Conservation (phyloP, 805 yeast genomes). For the Cyberlindnera euphorbiae region DNA sequence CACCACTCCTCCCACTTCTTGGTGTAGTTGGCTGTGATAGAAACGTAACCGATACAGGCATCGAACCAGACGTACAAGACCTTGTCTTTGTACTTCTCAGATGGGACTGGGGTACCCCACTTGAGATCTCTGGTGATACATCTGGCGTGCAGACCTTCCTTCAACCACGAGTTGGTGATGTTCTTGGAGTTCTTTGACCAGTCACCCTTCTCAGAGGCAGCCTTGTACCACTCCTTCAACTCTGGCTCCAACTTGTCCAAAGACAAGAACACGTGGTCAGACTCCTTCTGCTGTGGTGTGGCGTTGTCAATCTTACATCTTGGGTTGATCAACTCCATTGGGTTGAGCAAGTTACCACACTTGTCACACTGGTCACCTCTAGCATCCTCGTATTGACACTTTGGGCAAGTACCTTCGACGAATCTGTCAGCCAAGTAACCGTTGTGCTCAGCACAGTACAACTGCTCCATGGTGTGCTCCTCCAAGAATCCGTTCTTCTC, state of each 20-base stretch:
- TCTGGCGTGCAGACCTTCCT: conserved; percentile 88
- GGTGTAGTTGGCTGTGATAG: conserved; percentile 92
- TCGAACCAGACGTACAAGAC: conserved; percentile 99
- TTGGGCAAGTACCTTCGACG: conserved; percentile 97
- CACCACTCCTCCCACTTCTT: conserved; percentile 87
- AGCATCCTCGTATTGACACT: conserved; percentile 92
- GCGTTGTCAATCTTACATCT: conserved; percentile 90
- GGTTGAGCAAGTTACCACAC: conserved; percentile 86
- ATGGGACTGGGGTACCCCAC: conserved; percentile 99
- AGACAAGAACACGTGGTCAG: conserved; percentile 81
- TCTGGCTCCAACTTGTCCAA: conserved; percentile 81
- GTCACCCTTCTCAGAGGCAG: conserved; percentile 63
- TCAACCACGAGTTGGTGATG: conserved; percentile 90
- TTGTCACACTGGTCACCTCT: conserved; percentile 99
- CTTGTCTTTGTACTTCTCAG: conserved; percentile 78
- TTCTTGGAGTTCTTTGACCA: conserved; percentile 93
- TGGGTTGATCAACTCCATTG: conserved; percentile 90
- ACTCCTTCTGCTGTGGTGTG: conserved; percentile 72
- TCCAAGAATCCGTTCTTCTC: conserved; percentile 75
- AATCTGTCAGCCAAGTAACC: conserved; percentile 94
- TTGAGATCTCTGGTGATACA: conserved; percentile 95
- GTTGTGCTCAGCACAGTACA: conserved; percentile 85
- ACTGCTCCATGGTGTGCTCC: conserved; percentile 83
- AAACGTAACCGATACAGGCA: conserved; percentile 94
- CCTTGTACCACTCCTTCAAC: conserved; percentile 65